Evolutionary conservation across 305 asterid species (phyloP).

Genomic region (Fraxinus greggii): DNA sequence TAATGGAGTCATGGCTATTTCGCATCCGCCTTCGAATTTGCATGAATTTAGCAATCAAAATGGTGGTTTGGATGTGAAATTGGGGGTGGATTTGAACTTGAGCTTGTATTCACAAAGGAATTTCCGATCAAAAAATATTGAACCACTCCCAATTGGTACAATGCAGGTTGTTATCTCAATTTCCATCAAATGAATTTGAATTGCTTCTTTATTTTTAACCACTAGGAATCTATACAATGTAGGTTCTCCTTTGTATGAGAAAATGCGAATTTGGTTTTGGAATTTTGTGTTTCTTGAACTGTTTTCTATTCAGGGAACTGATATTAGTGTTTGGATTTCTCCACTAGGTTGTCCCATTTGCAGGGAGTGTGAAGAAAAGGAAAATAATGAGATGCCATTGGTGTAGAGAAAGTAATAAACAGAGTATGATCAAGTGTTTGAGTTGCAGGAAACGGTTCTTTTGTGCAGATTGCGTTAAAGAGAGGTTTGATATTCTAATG

Average conservation of each 20-base stretch:
- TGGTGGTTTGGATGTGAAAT: conserved; percentile 51
- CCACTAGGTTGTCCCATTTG: conserved; percentile 68
- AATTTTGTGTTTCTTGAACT: conserved; percentile 2
- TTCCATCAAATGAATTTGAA: conserved; percentile 4
- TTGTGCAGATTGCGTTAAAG: conserved; percentile 68
- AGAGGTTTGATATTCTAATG: conserved; percentile 50
- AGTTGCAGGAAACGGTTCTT: conserved; percentile 76
- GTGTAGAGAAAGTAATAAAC: conserved; percentile 60
- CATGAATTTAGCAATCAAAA: conserved; percentile 29
- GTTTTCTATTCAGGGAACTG: background rate
- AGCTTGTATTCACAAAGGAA: conserved; percentile 44
- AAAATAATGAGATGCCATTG: conserved; percentile 77
- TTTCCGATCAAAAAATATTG: conserved; percentile 88
- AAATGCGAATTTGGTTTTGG: background rate
- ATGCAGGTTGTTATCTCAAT: conserved; percentile 63
- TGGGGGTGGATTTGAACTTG: conserved; percentile 46
- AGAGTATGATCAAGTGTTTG: conserved; percentile 65
- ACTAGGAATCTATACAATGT: background rate
- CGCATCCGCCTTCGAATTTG: conserved; percentile 38
- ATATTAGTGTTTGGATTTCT: conserved; percentile 9
- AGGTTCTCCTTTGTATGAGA: conserved; percentile 1
- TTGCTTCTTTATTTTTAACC: background rate
- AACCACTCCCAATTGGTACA: conserved; percentile 71
- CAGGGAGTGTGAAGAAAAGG: conserved; percentile 50
- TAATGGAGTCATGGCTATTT: conserved; percentile 78